Percentiles rank a stretch among this genome's conserved stretches.
Evolutionary conservation across 2,329 filamentous ascomycete species (phyloP).

Genomic region (Camillea tinctor): DNA sequence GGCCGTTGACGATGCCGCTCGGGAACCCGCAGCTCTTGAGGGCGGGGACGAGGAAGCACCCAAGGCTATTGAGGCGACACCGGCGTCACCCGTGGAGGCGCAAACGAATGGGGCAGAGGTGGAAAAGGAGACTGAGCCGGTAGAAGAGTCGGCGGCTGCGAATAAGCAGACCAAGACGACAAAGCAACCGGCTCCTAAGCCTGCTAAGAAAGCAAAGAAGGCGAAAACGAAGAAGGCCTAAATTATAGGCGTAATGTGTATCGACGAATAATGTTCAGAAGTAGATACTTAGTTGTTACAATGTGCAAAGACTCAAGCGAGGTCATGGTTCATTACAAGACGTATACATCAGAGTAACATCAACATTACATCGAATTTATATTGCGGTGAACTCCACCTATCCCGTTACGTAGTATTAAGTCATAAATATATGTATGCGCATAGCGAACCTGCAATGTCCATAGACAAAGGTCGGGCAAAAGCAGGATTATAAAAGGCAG

Average conservation of each 20-base stretch:
- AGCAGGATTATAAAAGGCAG: constrained; percentile 61
- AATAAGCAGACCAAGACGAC: constrained; percentile 30
- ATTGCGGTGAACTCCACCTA: neutral
- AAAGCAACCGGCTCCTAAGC: constrained; percentile 30
- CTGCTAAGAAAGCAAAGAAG: constrained; percentile 33
- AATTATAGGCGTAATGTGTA: neutral
- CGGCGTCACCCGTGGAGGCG: constrained; percentile 30
- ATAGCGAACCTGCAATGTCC: constrained; percentile 62
- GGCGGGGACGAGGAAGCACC: constrained; percentile 35
- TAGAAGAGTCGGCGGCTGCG: constrained; percentile 24
- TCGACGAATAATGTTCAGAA: neutral
- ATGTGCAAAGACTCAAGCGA: neutral
- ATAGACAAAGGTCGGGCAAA: constrained; percentile 41
- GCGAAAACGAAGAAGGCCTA: constrained; percentile 33
- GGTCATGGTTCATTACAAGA: neutral
- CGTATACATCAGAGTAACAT: neutral
- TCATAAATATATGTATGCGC: constrained; percentile 46
- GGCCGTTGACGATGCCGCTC: constrained; percentile 42
- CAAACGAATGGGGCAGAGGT: constrained; percentile 23
- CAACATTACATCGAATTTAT: neutral
- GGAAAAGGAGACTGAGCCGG: constrained; percentile 16
- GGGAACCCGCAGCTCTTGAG: constrained; percentile 36
- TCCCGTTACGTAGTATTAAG: neutral
- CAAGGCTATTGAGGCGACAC: constrained; percentile 40
- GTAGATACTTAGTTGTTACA: neutral